Evolutionary conservation across 2,329 filamentous ascomycete genomes (phyloP).

Genomic region (Aureobasidium sp.): DNA sequence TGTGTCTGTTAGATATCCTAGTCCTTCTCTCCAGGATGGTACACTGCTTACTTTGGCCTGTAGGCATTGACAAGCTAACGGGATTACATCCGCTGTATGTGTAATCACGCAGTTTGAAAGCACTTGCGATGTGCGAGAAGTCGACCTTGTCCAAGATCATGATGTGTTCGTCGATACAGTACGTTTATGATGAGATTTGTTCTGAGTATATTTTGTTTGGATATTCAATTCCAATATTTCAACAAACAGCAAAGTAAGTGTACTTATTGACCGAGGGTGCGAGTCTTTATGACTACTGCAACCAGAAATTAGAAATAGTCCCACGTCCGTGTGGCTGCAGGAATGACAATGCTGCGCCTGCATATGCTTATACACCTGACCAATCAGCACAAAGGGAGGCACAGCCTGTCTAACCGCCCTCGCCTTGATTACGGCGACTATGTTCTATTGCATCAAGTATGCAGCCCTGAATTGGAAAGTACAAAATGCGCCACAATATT

Average conservation of each 20-base stretch:
- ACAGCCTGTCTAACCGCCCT: slow-evolving; percentile 4
- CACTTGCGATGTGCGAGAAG: slow-evolving; percentile 6
- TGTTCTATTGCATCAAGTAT: not conserved
- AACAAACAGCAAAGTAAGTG: too few species aligned
- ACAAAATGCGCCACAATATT: not conserved
- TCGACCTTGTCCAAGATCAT: slow-evolving; percentile 11
- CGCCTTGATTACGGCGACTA: not conserved
- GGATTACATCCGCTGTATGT: not conserved
- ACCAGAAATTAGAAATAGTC: not conserved
- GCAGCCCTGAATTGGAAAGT: not conserved
- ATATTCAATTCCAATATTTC: too few species aligned
- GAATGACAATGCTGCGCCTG: slow-evolving; percentile 12
- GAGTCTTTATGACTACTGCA: not conserved
- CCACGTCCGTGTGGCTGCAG: slow-evolving; percentile 8
- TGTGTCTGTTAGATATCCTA: not conserved
- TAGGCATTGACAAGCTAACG: not conserved
- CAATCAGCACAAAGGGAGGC: not conserved
- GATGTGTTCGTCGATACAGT: not conserved
- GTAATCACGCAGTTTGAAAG: not conserved
- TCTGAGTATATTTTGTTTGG: not conserved
- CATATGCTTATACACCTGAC: not conserved
- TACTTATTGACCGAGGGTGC: not conserved
- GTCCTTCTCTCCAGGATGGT: not conserved
- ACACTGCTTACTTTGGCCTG: not conserved
- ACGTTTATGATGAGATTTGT: too few species aligned